phyloP scores from a whole-genome alignment of 2,329 filamentous ascomycete genomes.

The Cylindrodendrum hubeiense region DNA sequence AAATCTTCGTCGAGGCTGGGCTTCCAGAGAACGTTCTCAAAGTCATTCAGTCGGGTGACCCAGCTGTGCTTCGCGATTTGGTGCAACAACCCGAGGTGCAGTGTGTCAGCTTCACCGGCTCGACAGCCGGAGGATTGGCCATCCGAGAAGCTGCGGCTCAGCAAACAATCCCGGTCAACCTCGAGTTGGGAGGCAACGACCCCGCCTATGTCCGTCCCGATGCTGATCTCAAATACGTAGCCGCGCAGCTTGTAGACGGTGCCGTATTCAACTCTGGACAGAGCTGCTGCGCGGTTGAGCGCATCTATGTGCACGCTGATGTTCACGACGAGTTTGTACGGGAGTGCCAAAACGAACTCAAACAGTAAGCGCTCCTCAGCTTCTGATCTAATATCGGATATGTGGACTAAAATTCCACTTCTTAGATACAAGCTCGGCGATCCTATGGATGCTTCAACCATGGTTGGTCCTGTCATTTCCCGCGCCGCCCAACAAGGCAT shows the following conservation, averaged over 20 bases:
- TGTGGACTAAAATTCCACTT: background rate
- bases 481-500: slow-evolving; percentile 81
- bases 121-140: slow-evolving; percentile 85
- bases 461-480: slow-evolving; percentile 89
- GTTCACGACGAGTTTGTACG: slow-evolving; percentile 85
- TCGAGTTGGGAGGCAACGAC: slow-evolving; percentile 94
- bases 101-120: slow-evolving; percentile 91
- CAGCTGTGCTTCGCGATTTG: slow-evolving; percentile 79
- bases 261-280: slow-evolving; percentile 96
- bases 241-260: slow-evolving; percentile 94
- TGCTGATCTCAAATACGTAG: slow-evolving; percentile 88
- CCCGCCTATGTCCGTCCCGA: slow-evolving; percentile 88
- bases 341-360: slow-evolving; percentile 82
- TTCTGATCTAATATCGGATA: background rate
- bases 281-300: slow-evolving; percentile 91
- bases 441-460: slow-evolving; percentile 80
- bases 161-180: slow-evolving; percentile 83
- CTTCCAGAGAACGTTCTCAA: slow-evolving; percentile 86
- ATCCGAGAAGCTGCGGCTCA: slow-evolving; percentile 87
- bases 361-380: slow-evolving; percentile 46
- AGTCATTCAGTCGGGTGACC: slow-evolving; percentile 89
- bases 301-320: slow-evolving; percentile 87
- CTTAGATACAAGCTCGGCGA: slow-evolving; percentile 84
- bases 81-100: slow-evolving; percentile 81
- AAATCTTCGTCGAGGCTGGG: slow-evolving; percentile 82